These are phyloP conservation scores for Dalbergia cochinchinensis DNA, from an alignment of 306 rosid species.

Conservation along the genomic window DNA sequence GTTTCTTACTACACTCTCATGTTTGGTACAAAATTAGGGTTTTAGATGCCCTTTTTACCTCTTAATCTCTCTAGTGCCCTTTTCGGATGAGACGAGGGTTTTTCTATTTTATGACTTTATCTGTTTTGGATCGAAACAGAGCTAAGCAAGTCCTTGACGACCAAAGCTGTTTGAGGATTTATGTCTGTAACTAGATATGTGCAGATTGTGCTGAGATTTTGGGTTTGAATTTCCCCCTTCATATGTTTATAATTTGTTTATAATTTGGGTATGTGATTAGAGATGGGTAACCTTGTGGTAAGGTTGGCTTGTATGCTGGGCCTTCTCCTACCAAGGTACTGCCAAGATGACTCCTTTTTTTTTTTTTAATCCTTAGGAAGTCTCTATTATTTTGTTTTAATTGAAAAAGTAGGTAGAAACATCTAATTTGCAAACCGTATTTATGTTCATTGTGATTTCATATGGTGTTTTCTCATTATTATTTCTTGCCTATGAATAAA, in stretches of 20 bases:
- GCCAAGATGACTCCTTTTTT: not conserved
- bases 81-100: constrained; percentile 4
- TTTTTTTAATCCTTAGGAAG: not conserved
- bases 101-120: constrained; percentile 29
- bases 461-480: not conserved
- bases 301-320: not conserved
- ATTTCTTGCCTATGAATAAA: not conserved
- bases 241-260: not conserved
- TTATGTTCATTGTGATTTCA: not conserved
- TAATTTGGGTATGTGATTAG: not conserved
- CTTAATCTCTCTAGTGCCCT: not conserved
- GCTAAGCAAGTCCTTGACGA: not conserved
- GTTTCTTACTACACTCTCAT: not conserved
- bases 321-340: not conserved
- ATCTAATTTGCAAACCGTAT: not conserved
- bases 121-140: not conserved
- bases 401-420: not conserved
- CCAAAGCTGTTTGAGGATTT: not conserved
- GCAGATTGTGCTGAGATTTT: not conserved
- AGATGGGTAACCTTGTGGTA: not conserved
- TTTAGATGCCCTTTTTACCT: constrained; percentile 7
- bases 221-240: not conserved
- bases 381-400: not conserved
- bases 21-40: constrained; percentile 36
- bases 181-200: not conserved